Conservation (phyloP, 768 basidiomycete species). For the Hericium coralloides region DNA sequence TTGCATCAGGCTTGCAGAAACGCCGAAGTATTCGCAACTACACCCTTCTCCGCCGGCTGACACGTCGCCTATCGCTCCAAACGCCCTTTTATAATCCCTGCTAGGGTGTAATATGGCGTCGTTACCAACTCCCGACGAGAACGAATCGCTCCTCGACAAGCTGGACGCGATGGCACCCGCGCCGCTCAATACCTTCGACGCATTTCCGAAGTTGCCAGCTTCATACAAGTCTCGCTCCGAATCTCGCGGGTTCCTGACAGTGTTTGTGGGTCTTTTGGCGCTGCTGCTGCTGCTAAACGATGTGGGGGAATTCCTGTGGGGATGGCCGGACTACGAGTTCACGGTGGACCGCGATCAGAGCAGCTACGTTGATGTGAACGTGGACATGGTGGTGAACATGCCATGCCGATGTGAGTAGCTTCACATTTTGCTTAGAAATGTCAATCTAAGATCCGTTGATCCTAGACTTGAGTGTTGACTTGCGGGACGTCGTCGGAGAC, state of each 20-base stretch:
- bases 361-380: conserved; percentile 73
- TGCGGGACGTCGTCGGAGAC: conserved; percentile 92
- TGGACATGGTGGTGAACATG: conserved; percentile 90
- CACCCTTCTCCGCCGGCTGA: background rate
- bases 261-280: conserved; percentile 56
- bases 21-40: background rate
- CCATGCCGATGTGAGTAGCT: conserved; percentile 76
- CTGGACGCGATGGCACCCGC: conserved; percentile 20
- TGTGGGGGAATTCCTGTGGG: conserved; percentile 85
- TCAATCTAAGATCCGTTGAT: background rate
- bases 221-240: conserved; percentile 25
- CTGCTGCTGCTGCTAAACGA: conserved; percentile 80
- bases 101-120: background rate
- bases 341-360: conserved; percentile 61
- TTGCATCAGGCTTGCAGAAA: background rate
- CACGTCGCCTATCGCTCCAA: background rate
- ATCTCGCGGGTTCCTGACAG: conserved; percentile 29
- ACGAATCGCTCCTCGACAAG: conserved; percentile 15
- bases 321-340: conserved; percentile 88
- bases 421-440: background rate
- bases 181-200: conserved; percentile 27
- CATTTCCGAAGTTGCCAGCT: conserved; percentile 29
- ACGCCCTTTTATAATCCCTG: background rate
- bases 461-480: conserved; percentile 75
- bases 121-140: background rate